These are phyloP conservation scores for Eutrema yunnanense DNA, from an alignment of 345 rosid genomes.

Conservation along the genomic window DNA sequence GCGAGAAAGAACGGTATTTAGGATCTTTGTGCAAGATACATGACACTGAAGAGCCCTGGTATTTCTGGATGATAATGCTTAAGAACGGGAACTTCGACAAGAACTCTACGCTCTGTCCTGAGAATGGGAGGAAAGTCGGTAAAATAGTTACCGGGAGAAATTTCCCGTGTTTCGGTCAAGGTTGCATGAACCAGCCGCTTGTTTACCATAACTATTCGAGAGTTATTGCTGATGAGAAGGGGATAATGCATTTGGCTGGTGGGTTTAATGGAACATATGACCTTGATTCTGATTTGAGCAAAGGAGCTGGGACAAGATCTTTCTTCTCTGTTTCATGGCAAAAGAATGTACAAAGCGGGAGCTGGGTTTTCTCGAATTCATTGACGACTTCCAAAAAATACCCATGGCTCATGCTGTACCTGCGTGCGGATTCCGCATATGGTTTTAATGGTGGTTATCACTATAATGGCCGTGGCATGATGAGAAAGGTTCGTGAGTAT, in stretches of 20 bases:
- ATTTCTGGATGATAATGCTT: conserved; percentile 59
- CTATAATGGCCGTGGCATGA: conserved; percentile 43
- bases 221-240: conserved; percentile 20
- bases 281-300: conserved; percentile 37
- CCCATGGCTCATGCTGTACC: conserved; percentile 59
- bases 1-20: conserved; percentile 40
- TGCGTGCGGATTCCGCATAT: conserved; percentile 42
- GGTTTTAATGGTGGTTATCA: conserved; percentile 59
- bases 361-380: conserved; percentile 46
- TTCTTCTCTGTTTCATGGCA: conserved; percentile 44
- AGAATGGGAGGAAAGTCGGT: conserved; percentile 45
- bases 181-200: conserved; percentile 67
- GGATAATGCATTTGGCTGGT: conserved; percentile 35
- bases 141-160: conserved; percentile 37
- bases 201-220: conserved; percentile 43
- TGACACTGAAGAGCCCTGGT: conserved; percentile 39
- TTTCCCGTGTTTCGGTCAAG: conserved; percentile 27
- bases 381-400: conserved; percentile 43
- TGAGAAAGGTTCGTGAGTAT: conserved; percentile 30
- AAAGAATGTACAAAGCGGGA: conserved; percentile 39
- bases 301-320: conserved; percentile 31
- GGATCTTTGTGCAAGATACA: conserved; percentile 45
- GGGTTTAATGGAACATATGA: conserved; percentile 60
- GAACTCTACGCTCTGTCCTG: conserved; percentile 49
- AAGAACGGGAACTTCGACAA: conserved; percentile 68